phyloP scores from a whole-genome alignment of 208 protist species.

The Wallacemonas rigidus region DNA sequence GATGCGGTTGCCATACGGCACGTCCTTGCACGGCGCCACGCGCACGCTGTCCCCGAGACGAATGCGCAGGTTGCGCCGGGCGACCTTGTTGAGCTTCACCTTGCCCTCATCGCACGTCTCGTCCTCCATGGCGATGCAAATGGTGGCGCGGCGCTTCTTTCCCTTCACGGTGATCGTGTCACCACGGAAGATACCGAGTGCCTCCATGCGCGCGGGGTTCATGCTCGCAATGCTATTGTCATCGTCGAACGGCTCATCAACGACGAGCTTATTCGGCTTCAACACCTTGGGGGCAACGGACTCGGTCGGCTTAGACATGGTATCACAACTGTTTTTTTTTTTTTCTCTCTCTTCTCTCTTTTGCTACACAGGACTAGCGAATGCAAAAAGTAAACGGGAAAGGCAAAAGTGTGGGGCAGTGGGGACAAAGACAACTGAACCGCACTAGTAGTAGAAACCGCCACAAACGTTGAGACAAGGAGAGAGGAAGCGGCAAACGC shows the following conservation, averaged over 20 bases:
- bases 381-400: too few species aligned
- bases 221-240: conserved; percentile 98
- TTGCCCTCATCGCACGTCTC: conserved; percentile 93
- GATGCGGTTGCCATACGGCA: conserved; percentile 98
- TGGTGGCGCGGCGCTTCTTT: conserved; percentile 97
- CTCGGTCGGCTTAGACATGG: conserved; percentile 7
- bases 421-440: too few species aligned
- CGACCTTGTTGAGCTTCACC: conserved; percentile 99
- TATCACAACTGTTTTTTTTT: not conserved
- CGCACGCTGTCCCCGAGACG: conserved; percentile 98
- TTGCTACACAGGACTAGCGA: too few species aligned
- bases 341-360: not conserved
- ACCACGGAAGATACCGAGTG: conserved; percentile 98
- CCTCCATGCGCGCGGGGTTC: conserved; percentile 95
- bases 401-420: too few species aligned
- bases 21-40: conserved; percentile 95
- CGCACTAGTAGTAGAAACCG: too few species aligned
- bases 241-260: conserved; percentile 97
- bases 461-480: too few species aligned
- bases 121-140: conserved; percentile 97
- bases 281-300: conserved; percentile 12
- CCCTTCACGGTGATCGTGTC: conserved; percentile 98
- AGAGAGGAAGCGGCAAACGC: too few species aligned
- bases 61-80: conserved; percentile 99
- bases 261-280: conserved; percentile 96